A percentile compares a stretch with the other conserved stretches of the same genome.
Evolutionary conservation across 306 rosid genomes (phyloP).

Genomic region (Cucumis sativus): Cucumber_9930_V3 NC_026657.2:35982001-35982500

Average conservation of each 20-base stretch:
- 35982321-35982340: slow-evolving; percentile 16
- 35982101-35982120: slow-evolving; percentile 13
- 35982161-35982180: background rate
- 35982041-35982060: slow-evolving; percentile 15
- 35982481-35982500: background rate
- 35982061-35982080: slow-evolving; percentile 8
- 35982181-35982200: background rate
- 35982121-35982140: slow-evolving; percentile 11
- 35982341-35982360: slow-evolving; percentile 21
- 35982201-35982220: slow-evolving; percentile 10
- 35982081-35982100: background rate
- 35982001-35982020: background rate
- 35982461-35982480: background rate
- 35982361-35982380: slow-evolving; percentile 19
- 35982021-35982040: slow-evolving; percentile 5
- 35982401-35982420: slow-evolving; percentile 18
- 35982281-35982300: background rate
- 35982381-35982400: slow-evolving; percentile 15
- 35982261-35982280: background rate
- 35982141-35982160: slow-evolving; percentile 20
- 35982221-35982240: slow-evolving; percentile 3
- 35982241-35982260: slow-evolving; percentile 10
- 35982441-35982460: slow-evolving; percentile 3
- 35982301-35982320: slow-evolving; percentile 9
- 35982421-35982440: slow-evolving; percentile 13